Conservation (phyloP, 2,329 filamentous ascomycete species). For the Fusarium pseudoanthophilum region DNA sequence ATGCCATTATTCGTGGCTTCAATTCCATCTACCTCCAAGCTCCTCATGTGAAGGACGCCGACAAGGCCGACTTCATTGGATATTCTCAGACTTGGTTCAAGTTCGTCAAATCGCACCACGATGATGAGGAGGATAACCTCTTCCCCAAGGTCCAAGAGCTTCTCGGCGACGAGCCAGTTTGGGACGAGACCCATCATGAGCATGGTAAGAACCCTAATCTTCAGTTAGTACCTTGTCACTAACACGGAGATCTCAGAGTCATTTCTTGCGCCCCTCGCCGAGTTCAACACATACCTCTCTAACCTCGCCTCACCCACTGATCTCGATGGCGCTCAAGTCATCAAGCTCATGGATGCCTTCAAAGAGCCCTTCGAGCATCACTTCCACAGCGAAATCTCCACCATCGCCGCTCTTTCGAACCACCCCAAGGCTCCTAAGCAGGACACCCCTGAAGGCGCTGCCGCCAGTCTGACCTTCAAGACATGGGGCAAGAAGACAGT, state of each 20-base stretch:
- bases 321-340: conserved; percentile 58
- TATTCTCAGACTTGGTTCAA: conserved; percentile 69
- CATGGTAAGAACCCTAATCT: conserved; percentile 56
- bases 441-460: conserved; percentile 56
- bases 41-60: conserved; percentile 59
- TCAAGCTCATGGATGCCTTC: conserved; percentile 62
- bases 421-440: conserved; percentile 63
- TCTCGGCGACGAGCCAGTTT: conserved; percentile 62
- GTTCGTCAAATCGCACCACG: conserved; percentile 69
- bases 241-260: conserved; percentile 45
- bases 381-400: conserved; percentile 66
- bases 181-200: conserved; percentile 63
- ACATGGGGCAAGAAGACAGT: conserved; percentile 71
- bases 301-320: conserved; percentile 54
- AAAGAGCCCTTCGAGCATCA: conserved; percentile 62
- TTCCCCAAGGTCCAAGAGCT: conserved; percentile 66
- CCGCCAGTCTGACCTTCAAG: conserved; percentile 64
- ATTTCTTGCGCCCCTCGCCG: conserved; percentile 62
- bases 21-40: conserved; percentile 73
- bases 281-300: conserved; percentile 64
- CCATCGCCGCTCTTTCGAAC: conserved; percentile 60
- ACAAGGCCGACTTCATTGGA: conserved; percentile 66
- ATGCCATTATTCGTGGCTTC: conserved; percentile 70
- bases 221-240: not conserved
- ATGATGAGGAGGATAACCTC: conserved; percentile 67